phyloP scores from a whole-genome alignment of 2,329 filamentous ascomycete species.

The Trichoderma koningii region DNA sequence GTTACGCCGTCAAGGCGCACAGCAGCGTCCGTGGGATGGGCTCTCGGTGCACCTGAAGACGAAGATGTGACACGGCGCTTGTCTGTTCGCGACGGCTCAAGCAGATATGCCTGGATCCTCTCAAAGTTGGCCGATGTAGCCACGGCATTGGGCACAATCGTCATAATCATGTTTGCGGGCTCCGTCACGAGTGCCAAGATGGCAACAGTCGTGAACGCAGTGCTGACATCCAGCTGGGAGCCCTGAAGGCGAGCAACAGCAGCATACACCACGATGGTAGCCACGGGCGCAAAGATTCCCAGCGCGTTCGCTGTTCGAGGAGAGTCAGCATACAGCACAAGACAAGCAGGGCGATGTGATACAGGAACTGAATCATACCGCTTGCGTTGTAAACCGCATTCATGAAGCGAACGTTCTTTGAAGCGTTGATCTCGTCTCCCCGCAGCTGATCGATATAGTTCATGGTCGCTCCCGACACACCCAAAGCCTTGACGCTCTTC shows the following conservation, averaged over 20 bases:
- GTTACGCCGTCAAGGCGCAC: constrained; percentile 16
- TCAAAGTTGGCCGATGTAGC: constrained; percentile 41
- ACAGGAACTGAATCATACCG: constrained; percentile 33
- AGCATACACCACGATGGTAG: constrained; percentile 43
- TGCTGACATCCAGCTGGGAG: constrained; percentile 38
- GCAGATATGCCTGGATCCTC: constrained; percentile 43
- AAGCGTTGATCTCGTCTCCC: constrained; percentile 36
- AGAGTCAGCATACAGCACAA: not conserved
- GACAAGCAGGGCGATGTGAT: not conserved
- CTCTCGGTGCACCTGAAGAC: not conserved
- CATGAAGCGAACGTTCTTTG: constrained; percentile 44
- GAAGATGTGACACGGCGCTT: not conserved
- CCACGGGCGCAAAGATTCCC: constrained; percentile 45
- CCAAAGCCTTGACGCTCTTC: constrained; percentile 47
- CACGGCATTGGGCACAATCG: constrained; percentile 41
- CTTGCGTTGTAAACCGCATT: constrained; percentile 45
- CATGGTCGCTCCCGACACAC: constrained; percentile 33
- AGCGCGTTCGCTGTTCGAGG: constrained; percentile 42
- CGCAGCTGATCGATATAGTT: constrained; percentile 35
- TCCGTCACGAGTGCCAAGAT: constrained; percentile 45
- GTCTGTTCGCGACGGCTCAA: constrained; percentile 28
- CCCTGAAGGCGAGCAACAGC: constrained; percentile 33
- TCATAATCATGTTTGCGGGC: constrained; percentile 50
- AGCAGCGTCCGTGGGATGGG: not conserved
- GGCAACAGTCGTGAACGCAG: constrained; percentile 46